Conservation (phyloP, 176 grass and related monocot species). For the Microstegium vimineum region DNA sequence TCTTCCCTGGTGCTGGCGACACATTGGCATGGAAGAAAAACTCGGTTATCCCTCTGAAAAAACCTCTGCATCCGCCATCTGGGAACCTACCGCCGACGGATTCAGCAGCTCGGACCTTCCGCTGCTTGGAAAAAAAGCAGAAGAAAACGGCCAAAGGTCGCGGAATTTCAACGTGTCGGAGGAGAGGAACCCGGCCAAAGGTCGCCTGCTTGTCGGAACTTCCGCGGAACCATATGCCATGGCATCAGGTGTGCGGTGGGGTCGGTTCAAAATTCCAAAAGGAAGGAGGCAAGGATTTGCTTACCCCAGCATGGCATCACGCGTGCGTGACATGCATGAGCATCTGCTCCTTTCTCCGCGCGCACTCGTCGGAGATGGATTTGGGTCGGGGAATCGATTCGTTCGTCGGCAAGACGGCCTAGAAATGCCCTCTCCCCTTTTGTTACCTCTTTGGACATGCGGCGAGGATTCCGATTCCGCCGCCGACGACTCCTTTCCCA, state of each 20-base stretch:
- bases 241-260: too few species aligned
- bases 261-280: too few species aligned
- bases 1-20: background rate
- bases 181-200: background rate
- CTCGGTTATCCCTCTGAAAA: background rate
- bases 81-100: background rate
- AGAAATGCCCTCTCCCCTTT: background rate
- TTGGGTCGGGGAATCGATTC: too few species aligned
- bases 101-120: background rate
- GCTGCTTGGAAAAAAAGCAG: background rate
- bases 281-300: background rate
- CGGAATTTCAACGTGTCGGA: conserved; percentile 22
- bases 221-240: background rate
- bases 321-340: background rate
- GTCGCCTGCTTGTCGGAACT: conserved; percentile 30
- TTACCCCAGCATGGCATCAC: background rate
- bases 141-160: background rate
- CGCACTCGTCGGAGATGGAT: too few species aligned
- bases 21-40: background rate
- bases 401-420: too few species aligned
- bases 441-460: background rate
- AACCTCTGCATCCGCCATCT: background rate
- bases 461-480: background rate
- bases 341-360: background rate
- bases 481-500: background rate